Base-by-base conservation (phyloP, 2,329 filamentous ascomycete genomes). In the Hypomyces perniciosus region DNA sequence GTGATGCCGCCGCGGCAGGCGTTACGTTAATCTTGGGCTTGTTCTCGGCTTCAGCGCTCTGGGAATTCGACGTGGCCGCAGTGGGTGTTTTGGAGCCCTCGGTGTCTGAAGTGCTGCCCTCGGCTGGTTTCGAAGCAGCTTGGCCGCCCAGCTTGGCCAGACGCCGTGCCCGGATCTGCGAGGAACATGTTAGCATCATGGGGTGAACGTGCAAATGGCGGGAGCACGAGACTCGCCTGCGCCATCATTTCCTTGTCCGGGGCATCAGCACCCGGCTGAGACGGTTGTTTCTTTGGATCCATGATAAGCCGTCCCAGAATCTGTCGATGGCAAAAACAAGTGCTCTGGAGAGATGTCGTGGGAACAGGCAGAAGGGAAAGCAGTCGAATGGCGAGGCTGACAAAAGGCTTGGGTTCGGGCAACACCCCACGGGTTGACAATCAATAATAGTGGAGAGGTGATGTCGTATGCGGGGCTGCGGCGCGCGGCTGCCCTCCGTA, bases 201-300 rank as follows among this genome's bases (percentile, higher is more conserved):
- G 50, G 51, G 51, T 35, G 33, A 35, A 13, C 30, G 10, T 37
- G 10, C 8, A 42, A 20, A 4, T 53, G 47, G 37, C 40, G 28
- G 54, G 46, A 55, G 49, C 52, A 47, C 48, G 33, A 47, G 44
- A 44, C 66, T 61, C 64, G 74, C 77, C 73, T 79, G 74, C 54
- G 79, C 77, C 77, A 81, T 81, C 63, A 77, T 79, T 62, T 80
- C 76, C 61, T 76, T 74, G 59, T 81, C 77, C 26, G 78, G 78
- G 53, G 75, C 78, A 59, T 81, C 79, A 44, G 69, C 69, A 58
- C 67, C 67, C 40, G 64, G 60, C 57, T 65, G 66, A 26, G 68
- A 65, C 20, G 63, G 68, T 57, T 71, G 69, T 52, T 74, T 69
- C 64, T 71, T 71, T 10, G 74, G 68, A 57, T 79, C 75, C 76